A percentile compares a stretch with the other conserved stretches of the same genome.
Evolutionary conservation across 768 basidiomycete species (phyloP).

Genomic region (Amanita muscaria): DNA sequence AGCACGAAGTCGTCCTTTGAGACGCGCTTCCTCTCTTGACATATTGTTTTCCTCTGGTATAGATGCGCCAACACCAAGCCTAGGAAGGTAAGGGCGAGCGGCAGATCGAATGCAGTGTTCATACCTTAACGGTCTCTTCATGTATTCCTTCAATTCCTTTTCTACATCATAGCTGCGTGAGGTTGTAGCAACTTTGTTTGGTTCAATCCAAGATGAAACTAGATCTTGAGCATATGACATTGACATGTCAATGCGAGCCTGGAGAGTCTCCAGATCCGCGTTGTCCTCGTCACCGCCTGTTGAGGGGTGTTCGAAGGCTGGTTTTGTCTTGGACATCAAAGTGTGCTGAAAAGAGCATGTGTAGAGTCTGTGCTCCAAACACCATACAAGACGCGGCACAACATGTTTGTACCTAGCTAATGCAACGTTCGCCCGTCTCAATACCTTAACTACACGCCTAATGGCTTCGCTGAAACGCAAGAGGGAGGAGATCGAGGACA

Average conservation of each 20-base stretch:
- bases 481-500: constrained; percentile 37
- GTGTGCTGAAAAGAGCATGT: too few relatives aligned
- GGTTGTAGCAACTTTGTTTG: constrained; percentile 31
- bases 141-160: constrained; percentile 55
- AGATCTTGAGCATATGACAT: constrained; percentile 70
- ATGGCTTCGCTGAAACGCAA: constrained; percentile 46
- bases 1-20: constrained; percentile 51
- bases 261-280: constrained; percentile 58
- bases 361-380: neutral
- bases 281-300: constrained; percentile 37
- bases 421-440: neutral
- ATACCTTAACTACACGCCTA: neutral
- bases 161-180: constrained; percentile 30
- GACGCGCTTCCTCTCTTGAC: constrained; percentile 48
- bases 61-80: constrained; percentile 69
- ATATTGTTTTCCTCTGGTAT: constrained; percentile 38
- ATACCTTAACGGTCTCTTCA: constrained; percentile 67
- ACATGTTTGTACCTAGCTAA: too few relatives aligned
- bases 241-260: constrained; percentile 77
- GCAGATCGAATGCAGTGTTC: constrained; percentile 11
- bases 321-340: too few relatives aligned
- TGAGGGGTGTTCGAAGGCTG: too few relatives aligned
- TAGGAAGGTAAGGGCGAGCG: constrained; percentile 21
- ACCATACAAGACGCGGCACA: too few relatives aligned
- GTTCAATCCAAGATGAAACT: constrained; percentile 70